Base-by-base conservation (phyloP, 192 early-diverging fungal species). In the Backusella tuberculispora region DNA sequence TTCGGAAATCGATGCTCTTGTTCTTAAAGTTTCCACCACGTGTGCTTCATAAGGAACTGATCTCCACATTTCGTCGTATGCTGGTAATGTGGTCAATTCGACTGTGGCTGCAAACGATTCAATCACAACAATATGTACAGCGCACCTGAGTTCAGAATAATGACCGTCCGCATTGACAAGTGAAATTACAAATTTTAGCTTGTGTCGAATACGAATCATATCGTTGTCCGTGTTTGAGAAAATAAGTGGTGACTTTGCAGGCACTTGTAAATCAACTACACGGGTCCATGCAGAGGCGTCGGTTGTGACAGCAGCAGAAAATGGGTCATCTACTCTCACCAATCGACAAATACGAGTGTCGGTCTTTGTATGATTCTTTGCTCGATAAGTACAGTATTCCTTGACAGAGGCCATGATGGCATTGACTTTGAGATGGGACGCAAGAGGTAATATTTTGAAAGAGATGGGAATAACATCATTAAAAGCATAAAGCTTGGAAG, bases 331-430 rank as follows among this genome's bases (percentile, higher is more conserved):
- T 9, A 60, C 56, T 34, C 47, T 24, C n/a, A 64, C 65, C 44
- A 26, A 26, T 13, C 24, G 47, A 13, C 79, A n/a, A 37, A 73
- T 68, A 43, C 73, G 77, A 24, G 65, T 41, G 34, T 76, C 76
- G 0, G 69, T 77, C 66, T 80, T 80, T 19, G 64, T 21, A 9
- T 80, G 40, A 14, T 76, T 60, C 9, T 76, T 81, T 0, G 77
- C 69, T 5, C 76, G 80, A 69, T 86, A 88, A 1, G 88, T 81
- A n/a, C 77, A 74, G 48, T 88, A 90, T 77, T 91, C 90, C 48
- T 87, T 90, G 66, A 91, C 78, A 9, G 81, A 67, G 29, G 83
- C 84, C 8, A 77, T 75, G 9, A 87, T 80, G 4, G 79, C 67
- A 24, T 84, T 70, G 10, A 90, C 76, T 50, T 76, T 82, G 17